Conservation (phyloP, 179 eudicot genomes). For the Gypsophila paniculata region DNA sequence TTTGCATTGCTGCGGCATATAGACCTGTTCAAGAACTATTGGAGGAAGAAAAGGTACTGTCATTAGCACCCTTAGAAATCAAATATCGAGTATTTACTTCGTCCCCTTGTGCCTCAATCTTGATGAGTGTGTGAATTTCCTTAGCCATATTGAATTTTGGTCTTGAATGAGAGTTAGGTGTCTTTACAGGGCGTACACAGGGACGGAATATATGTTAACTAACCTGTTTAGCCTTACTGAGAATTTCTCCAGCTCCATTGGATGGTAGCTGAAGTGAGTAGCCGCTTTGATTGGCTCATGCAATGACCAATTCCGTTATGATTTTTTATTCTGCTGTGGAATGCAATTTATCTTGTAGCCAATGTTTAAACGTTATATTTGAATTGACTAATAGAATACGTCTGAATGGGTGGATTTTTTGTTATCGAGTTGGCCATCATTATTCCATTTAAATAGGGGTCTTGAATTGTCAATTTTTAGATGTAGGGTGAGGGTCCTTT, state of each 20-base stretch:
- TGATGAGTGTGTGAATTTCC: background rate
- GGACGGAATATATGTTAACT: background rate
- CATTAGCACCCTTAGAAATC: background rate
- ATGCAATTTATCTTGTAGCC: background rate
- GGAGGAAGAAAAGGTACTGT: constrained; percentile 72
- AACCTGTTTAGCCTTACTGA: background rate
- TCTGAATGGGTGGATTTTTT: background rate
- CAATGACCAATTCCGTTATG: background rate
- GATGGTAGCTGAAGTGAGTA: background rate
- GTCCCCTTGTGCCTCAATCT: background rate
- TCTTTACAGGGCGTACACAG: background rate
- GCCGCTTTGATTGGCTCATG: background rate
- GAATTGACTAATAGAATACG: background rate
- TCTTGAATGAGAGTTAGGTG: background rate
- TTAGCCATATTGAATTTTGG: background rate
- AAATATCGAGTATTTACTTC: background rate
- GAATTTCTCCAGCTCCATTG: background rate
- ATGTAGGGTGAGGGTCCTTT: background rate
- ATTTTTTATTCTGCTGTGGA: background rate
- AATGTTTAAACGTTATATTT: background rate
- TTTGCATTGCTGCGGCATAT: constrained; percentile 96
- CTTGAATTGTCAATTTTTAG: background rate
- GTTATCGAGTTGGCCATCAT: background rate
- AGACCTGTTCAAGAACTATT: constrained; percentile 96
- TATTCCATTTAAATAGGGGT: background rate